phyloP scores from a whole-genome alignment of 2,329 filamentous ascomycete species.

The Magnaporthiopsis poae region DNA sequence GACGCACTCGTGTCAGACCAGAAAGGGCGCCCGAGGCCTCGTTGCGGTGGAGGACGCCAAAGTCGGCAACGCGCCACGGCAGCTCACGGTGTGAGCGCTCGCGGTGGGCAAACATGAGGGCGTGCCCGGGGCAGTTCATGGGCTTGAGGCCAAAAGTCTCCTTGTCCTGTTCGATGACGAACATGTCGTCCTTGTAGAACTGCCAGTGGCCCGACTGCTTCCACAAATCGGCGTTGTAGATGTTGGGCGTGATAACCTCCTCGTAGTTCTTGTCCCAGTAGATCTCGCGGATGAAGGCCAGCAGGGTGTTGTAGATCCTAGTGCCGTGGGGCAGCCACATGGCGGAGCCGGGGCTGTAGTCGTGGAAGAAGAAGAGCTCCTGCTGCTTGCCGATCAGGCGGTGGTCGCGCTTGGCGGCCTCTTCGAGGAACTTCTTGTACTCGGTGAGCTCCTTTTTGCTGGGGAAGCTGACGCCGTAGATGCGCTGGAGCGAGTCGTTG shows the following conservation, averaged over 20 bases:
- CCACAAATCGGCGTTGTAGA: conserved; percentile 91
- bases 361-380: conserved; percentile 95
- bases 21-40: conserved; percentile 73
- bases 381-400: conserved; percentile 88
- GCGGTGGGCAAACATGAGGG: conserved; percentile 68
- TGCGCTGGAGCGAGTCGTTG: conserved; percentile 91
- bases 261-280: conserved; percentile 91
- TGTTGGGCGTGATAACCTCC: conserved; percentile 91
- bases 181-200: conserved; percentile 91
- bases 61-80: conserved; percentile 77
- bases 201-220: conserved; percentile 92
- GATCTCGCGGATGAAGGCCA: conserved; percentile 70
- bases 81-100: conserved; percentile 69
- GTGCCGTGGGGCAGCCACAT: conserved; percentile 83
- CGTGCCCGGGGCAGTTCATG: conserved; percentile 89
- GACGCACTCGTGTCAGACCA: conserved; percentile 71
- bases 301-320: conserved; percentile 24
- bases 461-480: conserved; percentile 89
- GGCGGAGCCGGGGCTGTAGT: conserved; percentile 80
- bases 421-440: conserved; percentile 89
- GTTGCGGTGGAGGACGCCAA: conserved; percentile 72
- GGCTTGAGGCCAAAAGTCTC: conserved; percentile 46
- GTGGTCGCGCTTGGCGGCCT: conserved; percentile 96
- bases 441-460: conserved; percentile 92
- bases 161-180: conserved; percentile 67